Evolutionary conservation across 169 alveolate species (phyloP), one percentile per base, ranked within the genome.

Genomic region (Eimeria praecox): DNA sequence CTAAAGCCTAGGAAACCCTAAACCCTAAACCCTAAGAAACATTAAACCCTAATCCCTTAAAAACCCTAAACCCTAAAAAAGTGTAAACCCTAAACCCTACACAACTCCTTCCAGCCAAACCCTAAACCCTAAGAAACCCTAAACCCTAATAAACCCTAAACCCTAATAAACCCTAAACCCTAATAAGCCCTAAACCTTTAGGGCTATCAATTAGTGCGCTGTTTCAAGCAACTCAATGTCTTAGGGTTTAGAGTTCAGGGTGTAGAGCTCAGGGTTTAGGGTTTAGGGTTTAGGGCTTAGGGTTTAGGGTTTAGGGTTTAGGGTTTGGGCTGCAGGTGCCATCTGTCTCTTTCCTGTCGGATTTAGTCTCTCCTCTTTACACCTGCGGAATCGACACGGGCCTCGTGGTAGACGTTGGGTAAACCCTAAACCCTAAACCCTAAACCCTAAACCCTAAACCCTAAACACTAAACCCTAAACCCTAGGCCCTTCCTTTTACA

Each of bases 311-410:
- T 64, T 64, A 64, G 75, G 75, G 75, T 64, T 64, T 64, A 64
- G 75, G 75, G 75, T 64, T n/a, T 64, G n/a, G 10, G 75, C n/a
- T 64, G 75, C 75, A 18, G 35, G 75, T 52, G 59, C 59, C n/a
- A 64, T 64, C 75, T 5, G 38, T 83, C 27, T 64, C 94, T 42
- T 83, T 82, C 38, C 35, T 94, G n/a, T 83, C 94, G 16, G 94
- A 27, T 30, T 52, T 94, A 14, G 94, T 82, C 38, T 46, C 94
- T 24, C 94, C 94, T 8, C 90, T 94, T 38, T 94, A 94, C 71
- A 38, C 78, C 78, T 94, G 94, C 52, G 96, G 96, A 12, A 22
- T 94, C 10, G 92, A 64, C 94, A 59, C 94, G 35, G 96, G 94
- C 49, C 33, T 94, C 35, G 94, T 83, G 59, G 94, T 94, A 10